Evolutionary conservation across 1,139 yeast species (phyloP), one percentile per base, ranked within the genome.

Genomic region (Casaregolazyma lundiana): DNA sequence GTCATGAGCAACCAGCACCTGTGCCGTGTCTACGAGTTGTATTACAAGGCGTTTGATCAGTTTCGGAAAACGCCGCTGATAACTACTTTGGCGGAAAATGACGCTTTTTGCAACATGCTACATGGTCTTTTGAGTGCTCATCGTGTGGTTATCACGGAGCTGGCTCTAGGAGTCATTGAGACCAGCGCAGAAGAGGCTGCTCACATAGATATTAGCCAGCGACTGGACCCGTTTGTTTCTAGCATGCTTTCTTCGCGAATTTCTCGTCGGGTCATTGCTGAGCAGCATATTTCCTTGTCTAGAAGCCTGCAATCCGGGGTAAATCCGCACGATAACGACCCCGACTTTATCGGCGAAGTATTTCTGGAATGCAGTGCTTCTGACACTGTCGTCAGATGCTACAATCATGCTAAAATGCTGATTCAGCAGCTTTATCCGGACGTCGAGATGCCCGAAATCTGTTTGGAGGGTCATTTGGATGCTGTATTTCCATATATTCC

Each of bases 91-190:
- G 80, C 82, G 38, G 95, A 88, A 47, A 90, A 90, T 61, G 81
- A 78, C 34, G 66, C 68, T 55, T 89, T 90, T 62, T 84, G 95
- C 60, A 69, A 69, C 30, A 73, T 79, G 37, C 70, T 89, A 48
- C 73, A 78, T 29, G 70, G 74, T 24, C 75, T 89, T 53, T 69
- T 90, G 54, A 72, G 73, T 17, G 90, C 84, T 63, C 96, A 90
- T 66, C 73, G 87, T 42, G 71, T 82, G 50, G 86, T 88, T 55
- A 72, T 90, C 50, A 92, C 97, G 0, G 92, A 89, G 61, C 71
- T 90, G 52, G 84, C 90, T 74, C 86, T 88, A 90, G 97, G 97
- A 2, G 89, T 95, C 0, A 70, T 89, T 48, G 97, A 90, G 59
- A 84, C 85, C 47, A 78, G 89, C 11, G 78, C 83, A 41, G 67